These are phyloP conservation scores for Scheffersomyces cryptocercus DNA, from an alignment of 1,139 yeast genomes.

Conservation along the genomic window DNA sequence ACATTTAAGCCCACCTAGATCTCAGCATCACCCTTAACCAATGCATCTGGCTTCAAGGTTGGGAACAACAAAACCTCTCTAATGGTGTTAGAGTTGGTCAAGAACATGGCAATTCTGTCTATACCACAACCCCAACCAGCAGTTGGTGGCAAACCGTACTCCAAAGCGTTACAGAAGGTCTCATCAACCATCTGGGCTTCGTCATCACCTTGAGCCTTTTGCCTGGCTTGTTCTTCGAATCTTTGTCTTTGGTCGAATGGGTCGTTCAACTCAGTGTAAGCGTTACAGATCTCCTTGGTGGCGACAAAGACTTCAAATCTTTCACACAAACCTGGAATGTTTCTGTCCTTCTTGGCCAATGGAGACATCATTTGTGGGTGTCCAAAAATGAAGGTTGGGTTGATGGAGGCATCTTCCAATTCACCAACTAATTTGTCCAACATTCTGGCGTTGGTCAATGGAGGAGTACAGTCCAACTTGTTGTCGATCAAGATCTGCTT, in stretches of 20 bases:
- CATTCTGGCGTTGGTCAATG: conserved; percentile 98
- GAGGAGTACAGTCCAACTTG: conserved; percentile 92
- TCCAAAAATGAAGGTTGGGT: conserved; percentile 97
- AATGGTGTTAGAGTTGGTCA: conserved; percentile 93
- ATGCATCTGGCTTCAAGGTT: conserved; percentile 90
- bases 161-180: conserved; percentile 95
- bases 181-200: conserved; percentile 97
- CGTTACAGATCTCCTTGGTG: conserved; percentile 96
- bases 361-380: conserved; percentile 99
- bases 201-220: conserved; percentile 98
- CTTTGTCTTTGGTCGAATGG: conserved; percentile 97
- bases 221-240: conserved; percentile 98
- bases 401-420: conserved; percentile 85
- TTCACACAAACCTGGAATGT: conserved; percentile 92
- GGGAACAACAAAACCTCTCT: conserved; percentile 98
- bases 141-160: conserved; percentile 98
- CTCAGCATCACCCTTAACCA: conserved; percentile 39
- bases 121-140: conserved; percentile 99
- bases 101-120: conserved; percentile 96
- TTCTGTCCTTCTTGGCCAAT: conserved; percentile 93
- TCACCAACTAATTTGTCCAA: conserved; percentile 97
- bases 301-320: conserved; percentile 98
- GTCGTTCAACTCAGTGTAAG: conserved; percentile 98
- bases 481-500: conserved; percentile 74
- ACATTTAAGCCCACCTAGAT: background rate